A percentile compares a stretch with the other conserved stretches of the same genome.
Conservation (phyloP, 139 green algal species). For the Chlamydomonas urium region DNA sequence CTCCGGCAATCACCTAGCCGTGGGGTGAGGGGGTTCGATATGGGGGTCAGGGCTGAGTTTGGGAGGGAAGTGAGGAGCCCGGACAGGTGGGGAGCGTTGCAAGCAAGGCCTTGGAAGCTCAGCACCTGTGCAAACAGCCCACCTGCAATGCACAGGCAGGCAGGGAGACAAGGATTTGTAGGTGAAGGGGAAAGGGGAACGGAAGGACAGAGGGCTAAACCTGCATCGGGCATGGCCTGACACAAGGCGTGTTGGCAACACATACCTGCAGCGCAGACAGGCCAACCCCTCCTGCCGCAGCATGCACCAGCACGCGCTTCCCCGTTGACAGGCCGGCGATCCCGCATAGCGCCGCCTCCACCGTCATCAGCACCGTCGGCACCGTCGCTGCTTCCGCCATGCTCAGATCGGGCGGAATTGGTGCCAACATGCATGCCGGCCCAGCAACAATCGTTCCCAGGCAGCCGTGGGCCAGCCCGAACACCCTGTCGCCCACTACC, state of each 20-base stretch:
- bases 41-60: no score
- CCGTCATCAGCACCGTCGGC: constrained; percentile 73
- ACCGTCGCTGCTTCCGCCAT: constrained; percentile 59
- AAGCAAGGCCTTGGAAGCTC: no score
- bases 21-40: not conserved
- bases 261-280: constrained; percentile 63
- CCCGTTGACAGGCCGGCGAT: constrained; percentile 23
- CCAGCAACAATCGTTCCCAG: constrained; percentile 54
- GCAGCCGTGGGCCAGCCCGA: constrained; percentile 71
- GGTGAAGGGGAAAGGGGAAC: no score
- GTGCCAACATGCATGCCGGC: constrained; percentile 38
- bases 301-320: constrained; percentile 65
- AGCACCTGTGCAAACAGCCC: no score
- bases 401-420: constrained; percentile 48
- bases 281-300: constrained; percentile 72
- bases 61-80: no score
- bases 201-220: no score
- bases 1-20: constrained; percentile 33
- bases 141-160: no score
- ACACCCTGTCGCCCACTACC: constrained; percentile 59
- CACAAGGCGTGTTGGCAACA: no score
- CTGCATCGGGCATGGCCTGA: no score
- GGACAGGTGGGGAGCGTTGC: no score
- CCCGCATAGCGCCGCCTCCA: constrained; percentile 46
- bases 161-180: no score